Conservation (phyloP, 1,139 yeast genomes). For the Schizosaccharomyces versatilis region DNA sequence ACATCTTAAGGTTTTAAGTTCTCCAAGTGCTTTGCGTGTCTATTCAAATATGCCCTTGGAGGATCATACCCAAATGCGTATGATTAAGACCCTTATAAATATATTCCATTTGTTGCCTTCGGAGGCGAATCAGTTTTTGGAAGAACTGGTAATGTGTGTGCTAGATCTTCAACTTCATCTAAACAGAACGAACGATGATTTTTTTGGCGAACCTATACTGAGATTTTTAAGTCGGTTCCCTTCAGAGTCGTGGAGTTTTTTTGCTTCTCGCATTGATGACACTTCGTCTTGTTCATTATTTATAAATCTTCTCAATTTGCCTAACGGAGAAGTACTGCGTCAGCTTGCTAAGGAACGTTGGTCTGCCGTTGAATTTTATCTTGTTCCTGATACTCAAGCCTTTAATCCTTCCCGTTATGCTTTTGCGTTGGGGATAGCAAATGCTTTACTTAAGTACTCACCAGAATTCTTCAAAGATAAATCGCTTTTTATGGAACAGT, state of each 20-base stretch:
- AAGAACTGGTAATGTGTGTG: constrained; percentile 57
- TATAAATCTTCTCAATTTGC: constrained; percentile 13
- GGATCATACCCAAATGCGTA: constrained; percentile 59
- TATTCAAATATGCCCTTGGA: constrained; percentile 55
- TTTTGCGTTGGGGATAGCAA: neutral
- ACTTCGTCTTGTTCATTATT: constrained; percentile 47
- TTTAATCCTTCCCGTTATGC: neutral
- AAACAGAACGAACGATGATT: constrained; percentile 69
- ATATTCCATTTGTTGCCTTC: constrained; percentile 84
- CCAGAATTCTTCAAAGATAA: neutral
- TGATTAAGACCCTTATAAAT: constrained; percentile 74
- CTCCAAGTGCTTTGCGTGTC: constrained; percentile 49
- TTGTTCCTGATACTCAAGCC: neutral
- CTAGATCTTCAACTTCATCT: constrained; percentile 60
- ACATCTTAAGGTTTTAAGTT: constrained; percentile 92
- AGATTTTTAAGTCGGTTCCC: constrained; percentile 71
- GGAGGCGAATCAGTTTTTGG: constrained; percentile 78
- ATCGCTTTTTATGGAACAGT: neutral
- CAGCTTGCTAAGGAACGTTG: constrained; percentile 22
- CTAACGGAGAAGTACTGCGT: constrained; percentile 7
- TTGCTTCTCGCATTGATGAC: constrained; percentile 41
- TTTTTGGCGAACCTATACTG: constrained; percentile 75
- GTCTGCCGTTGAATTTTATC: neutral
- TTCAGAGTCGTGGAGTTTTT: constrained; percentile 49
- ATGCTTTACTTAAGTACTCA: neutral